phyloP scores from a whole-genome alignment of 1,139 yeast genomes.

The Saccharomyces hybrid region DNA sequence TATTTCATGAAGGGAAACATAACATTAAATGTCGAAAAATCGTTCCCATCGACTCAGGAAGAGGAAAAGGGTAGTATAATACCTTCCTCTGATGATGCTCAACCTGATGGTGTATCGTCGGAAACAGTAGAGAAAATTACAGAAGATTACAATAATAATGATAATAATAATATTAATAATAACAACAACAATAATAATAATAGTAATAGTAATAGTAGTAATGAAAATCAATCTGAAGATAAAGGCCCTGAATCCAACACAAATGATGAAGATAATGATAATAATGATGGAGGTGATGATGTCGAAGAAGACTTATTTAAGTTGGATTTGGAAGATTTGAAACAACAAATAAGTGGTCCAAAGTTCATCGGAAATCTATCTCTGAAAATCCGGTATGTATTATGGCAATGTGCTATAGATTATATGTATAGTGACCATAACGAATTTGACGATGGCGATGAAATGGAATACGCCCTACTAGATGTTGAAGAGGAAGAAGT shows the following conservation, averaged over 20 bases:
- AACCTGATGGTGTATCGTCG: neutral
- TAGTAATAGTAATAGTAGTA: slow-evolving; percentile 9
- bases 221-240: slow-evolving; percentile 7
- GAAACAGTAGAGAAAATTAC: neutral
- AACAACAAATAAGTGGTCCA: slow-evolving; percentile 40
- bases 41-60: neutral
- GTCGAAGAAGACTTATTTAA: slow-evolving; percentile 27
- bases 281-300: slow-evolving; percentile 8
- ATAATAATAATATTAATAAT: too few species aligned
- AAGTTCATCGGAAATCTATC: slow-evolving; percentile 50
- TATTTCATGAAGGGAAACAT: slow-evolving; percentile 50
- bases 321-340: slow-evolving; percentile 33
- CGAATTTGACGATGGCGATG: slow-evolving; percentile 22
- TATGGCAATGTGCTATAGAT: slow-evolving; percentile 72
- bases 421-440: slow-evolving; percentile 35
- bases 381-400: slow-evolving; percentile 55
- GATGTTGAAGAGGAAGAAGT: slow-evolving; percentile 11
- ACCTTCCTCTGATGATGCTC: neutral
- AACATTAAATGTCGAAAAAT: slow-evolving; percentile 31
- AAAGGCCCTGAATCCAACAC: slow-evolving; percentile 10
- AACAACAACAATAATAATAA: slow-evolving; percentile 1
- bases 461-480: slow-evolving; percentile 8
- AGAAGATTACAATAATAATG: too few species aligned
- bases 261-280: slow-evolving; percentile 7
- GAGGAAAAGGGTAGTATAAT: neutral